Evolutionary conservation across 2,329 filamentous ascomycete genomes (phyloP).

Genomic region (Epichloe scottii): DNA sequence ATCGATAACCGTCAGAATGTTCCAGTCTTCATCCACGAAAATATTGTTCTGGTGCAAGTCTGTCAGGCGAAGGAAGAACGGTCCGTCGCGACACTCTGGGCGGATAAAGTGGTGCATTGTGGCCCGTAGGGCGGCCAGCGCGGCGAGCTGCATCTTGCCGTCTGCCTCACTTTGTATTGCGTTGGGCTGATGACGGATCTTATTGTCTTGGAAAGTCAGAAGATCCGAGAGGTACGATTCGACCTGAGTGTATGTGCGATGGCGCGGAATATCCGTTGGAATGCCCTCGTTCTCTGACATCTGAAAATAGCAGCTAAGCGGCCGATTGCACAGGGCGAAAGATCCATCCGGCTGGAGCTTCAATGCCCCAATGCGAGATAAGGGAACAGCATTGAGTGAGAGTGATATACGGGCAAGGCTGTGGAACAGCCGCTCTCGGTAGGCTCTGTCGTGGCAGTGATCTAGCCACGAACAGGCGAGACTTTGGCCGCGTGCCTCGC

Average conservation of each 20-base stretch:
- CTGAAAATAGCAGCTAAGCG: too few relatives aligned
- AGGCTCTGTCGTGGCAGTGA: too few relatives aligned
- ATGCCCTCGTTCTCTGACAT: conserved; percentile 10
- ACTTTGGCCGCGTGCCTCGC: too few relatives aligned
- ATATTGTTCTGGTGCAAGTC: conserved; percentile 26
- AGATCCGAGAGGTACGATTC: conserved; percentile 20
- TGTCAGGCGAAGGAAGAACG: conserved; percentile 20
- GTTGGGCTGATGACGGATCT: conserved; percentile 22
- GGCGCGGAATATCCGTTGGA: conserved; percentile 18
- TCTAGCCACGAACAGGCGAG: too few relatives aligned
- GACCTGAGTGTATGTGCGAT: conserved; percentile 18
- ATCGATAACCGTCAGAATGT: conserved; percentile 19
- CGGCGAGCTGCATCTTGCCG: too few relatives aligned
- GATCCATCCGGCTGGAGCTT: too few relatives aligned
- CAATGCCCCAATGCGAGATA: too few relatives aligned
- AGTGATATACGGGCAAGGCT: too few relatives aligned
- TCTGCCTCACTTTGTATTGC: conserved; percentile 2
- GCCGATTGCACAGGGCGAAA: too few relatives aligned
- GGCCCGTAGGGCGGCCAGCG: too few relatives aligned
- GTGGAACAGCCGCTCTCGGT: too few relatives aligned
- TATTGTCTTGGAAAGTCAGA: conserved; percentile 21
- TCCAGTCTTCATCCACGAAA: conserved; percentile 20
- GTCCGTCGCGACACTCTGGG: conserved; percentile 15
- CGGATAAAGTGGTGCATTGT: conserved; percentile 9
- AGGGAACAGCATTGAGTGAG: too few relatives aligned